Evolutionary conservation across 495 filamentous ascomycete genomes (phyloP).

Genomic region (Clohesyomyces aquaticus): DNA sequence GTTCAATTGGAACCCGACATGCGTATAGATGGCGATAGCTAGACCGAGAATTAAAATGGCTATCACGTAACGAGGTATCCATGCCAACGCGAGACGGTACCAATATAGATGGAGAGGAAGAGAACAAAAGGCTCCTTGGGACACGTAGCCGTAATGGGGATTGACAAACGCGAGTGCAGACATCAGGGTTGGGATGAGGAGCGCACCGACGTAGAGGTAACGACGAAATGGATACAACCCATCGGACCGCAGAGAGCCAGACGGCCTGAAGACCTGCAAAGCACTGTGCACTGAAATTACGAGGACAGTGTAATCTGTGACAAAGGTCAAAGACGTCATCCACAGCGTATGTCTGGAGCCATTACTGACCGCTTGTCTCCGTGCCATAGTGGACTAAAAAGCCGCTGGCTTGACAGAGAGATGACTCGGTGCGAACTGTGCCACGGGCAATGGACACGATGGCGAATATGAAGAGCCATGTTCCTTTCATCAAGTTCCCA

Average conservation of each 20-base stretch:
- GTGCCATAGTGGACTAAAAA: conserved; percentile 67
- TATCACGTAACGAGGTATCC: conserved; percentile 74
- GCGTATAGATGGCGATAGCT: conserved; percentile 69
- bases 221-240: conserved; percentile 69
- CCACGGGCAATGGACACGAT: conserved; percentile 55
- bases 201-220: conserved; percentile 57
- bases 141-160: conserved; percentile 55
- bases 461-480: conserved; percentile 67
- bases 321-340: background rate
- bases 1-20: conserved; percentile 57
- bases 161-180: conserved; percentile 68
- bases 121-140: conserved; percentile 67
- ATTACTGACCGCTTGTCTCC: conserved; percentile 62
- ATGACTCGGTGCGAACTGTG: conserved; percentile 53
- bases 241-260: conserved; percentile 46
- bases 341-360: background rate
- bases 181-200: conserved; percentile 60
- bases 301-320: conserved; percentile 65
- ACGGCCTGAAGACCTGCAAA: conserved; percentile 66
- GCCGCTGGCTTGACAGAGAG: conserved; percentile 69
- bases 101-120: conserved; percentile 63
- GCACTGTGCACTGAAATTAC: conserved; percentile 73
- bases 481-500: conserved; percentile 68
- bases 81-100: conserved; percentile 67
- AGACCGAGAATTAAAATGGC: conserved; percentile 63